Evolutionary conservation across 2,329 filamentous ascomycete species (phyloP).

Genomic region (Madurella mycetomatis): DNA sequence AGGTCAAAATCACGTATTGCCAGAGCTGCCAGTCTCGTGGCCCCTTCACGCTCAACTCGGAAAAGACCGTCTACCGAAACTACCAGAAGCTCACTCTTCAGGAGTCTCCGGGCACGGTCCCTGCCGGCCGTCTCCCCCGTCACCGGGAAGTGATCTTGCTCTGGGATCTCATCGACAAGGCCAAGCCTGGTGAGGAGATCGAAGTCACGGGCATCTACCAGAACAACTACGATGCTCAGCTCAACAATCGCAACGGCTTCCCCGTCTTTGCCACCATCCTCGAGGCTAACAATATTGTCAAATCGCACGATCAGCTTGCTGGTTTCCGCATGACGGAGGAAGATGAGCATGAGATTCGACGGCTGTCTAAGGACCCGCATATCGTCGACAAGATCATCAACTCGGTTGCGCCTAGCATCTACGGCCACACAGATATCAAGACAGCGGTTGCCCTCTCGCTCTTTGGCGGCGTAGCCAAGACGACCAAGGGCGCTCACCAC

Average conservation of each 20-base stretch:
- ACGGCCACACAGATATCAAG: constrained; percentile 95
- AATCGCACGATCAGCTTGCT: constrained; percentile 94
- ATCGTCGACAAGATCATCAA: constrained; percentile 90
- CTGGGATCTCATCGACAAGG: constrained; percentile 94
- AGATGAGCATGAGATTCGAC: constrained; percentile 86
- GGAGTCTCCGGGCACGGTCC: constrained; percentile 94
- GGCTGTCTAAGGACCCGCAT: constrained; percentile 80
- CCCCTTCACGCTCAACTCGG: constrained; percentile 91
- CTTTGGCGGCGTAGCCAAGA: constrained; percentile 91
- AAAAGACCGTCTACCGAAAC: constrained; percentile 97
- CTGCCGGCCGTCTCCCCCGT: constrained; percentile 87
- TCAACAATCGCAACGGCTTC: constrained; percentile 98
- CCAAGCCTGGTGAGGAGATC: constrained; percentile 96
- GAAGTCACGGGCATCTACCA: constrained; percentile 95
- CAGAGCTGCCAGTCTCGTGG: constrained; percentile 94
- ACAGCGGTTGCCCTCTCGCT: constrained; percentile 91
- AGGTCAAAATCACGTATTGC: constrained; percentile 94
- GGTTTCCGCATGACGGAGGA: constrained; percentile 94
- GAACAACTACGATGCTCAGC: constrained; percentile 95
- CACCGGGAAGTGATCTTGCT: constrained; percentile 92
- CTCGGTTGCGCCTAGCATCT: constrained; percentile 95
- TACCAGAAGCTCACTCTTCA: constrained; percentile 97
- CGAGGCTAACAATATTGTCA: constrained; percentile 95
- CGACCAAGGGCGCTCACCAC: constrained; percentile 79
- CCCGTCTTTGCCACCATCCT: constrained; percentile 97